Evolutionary conservation across 2,329 filamentous ascomycete species (phyloP).

Genomic region (Monilinia aucupariae): DNA sequence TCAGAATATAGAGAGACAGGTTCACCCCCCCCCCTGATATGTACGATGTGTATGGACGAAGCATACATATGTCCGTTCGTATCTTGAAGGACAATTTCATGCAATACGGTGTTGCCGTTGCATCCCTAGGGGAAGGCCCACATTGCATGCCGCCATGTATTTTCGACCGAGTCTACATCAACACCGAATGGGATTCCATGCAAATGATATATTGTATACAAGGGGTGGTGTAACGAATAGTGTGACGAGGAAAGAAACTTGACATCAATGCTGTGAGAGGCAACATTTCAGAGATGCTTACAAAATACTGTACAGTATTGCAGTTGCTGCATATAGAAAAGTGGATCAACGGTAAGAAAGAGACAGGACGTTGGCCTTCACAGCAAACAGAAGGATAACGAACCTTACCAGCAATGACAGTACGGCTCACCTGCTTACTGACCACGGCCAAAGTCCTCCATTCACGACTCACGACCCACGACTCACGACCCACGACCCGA

Average conservation of each 20-base stretch:
- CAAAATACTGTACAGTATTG: no score
- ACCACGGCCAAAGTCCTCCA: not conserved
- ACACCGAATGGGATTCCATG: slow-evolving; percentile 5
- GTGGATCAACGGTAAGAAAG: not conserved
- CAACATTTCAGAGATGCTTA: slow-evolving; percentile 6
- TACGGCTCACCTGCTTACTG: not conserved
- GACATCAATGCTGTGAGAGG: slow-evolving; percentile 16
- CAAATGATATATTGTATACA: slow-evolving; percentile 1
- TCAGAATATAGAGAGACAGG: not conserved
- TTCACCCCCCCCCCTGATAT: not conserved
- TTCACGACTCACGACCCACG: no score
- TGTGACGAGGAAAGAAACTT: slow-evolving; percentile 14
- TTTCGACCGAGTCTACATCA: slow-evolving; percentile 3
- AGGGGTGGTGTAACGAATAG: slow-evolving; percentile 2
- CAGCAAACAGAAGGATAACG: not conserved
- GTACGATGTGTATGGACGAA: slow-evolving; percentile 4
- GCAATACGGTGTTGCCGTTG: slow-evolving; percentile 14
- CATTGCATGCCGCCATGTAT: slow-evolving; percentile 2
- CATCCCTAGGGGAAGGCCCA: slow-evolving; percentile 10
- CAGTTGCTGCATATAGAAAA: slow-evolving; percentile 14
- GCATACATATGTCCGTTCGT: slow-evolving; percentile 5
- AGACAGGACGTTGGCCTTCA: slow-evolving; percentile 2
- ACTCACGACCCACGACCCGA: no score
- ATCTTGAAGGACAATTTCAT: slow-evolving; percentile 8
- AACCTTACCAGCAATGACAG: not conserved